These are phyloP conservation scores for Phytopythium aichiense DNA, from an alignment of 352 stramenopile species.

Conservation along the genomic window DNA sequence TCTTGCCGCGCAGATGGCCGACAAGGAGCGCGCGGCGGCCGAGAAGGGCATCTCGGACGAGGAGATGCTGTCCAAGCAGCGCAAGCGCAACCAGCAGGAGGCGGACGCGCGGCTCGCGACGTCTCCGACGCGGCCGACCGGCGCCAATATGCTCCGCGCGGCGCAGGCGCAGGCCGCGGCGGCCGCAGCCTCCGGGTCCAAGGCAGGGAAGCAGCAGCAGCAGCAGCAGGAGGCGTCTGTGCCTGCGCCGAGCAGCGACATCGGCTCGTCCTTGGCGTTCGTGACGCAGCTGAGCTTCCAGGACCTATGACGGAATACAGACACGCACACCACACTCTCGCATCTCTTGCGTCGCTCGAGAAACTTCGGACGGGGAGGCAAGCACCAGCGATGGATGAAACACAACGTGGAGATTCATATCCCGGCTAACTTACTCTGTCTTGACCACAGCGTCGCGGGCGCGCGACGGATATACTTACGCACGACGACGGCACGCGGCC, in stretches of 20 bases:
- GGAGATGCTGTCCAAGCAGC: slow-evolving; percentile 74
- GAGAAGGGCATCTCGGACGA: slow-evolving; percentile 83
- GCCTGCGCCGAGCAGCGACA: slow-evolving; percentile 6
- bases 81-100: slow-evolving; percentile 72
- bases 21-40: slow-evolving; percentile 72
- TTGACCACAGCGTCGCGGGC: not conserved
- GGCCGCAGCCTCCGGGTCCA: slow-evolving; percentile 22
- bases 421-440: slow-evolving; percentile 9
- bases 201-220: not conserved
- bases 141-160: slow-evolving; percentile 27
- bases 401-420: slow-evolving; percentile 1
- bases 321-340: not conserved
- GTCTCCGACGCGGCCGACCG: slow-evolving; percentile 41
- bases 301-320: slow-evolving; percentile 36
- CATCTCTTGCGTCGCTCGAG: too few relatives aligned
- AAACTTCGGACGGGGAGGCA: not conserved
- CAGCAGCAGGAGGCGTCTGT: not conserved
- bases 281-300: slow-evolving; percentile 73
- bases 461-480: not conserved
- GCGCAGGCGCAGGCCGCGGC: slow-evolving; percentile 14
- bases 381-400: not conserved
- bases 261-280: slow-evolving; percentile 55
- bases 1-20: slow-evolving; percentile 35
- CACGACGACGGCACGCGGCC: not conserved
- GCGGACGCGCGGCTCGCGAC: slow-evolving; percentile 58